Evolutionary conservation across 805 yeast genomes (phyloP).

Genomic region (Wickerhamomyces tratensis): DNA sequence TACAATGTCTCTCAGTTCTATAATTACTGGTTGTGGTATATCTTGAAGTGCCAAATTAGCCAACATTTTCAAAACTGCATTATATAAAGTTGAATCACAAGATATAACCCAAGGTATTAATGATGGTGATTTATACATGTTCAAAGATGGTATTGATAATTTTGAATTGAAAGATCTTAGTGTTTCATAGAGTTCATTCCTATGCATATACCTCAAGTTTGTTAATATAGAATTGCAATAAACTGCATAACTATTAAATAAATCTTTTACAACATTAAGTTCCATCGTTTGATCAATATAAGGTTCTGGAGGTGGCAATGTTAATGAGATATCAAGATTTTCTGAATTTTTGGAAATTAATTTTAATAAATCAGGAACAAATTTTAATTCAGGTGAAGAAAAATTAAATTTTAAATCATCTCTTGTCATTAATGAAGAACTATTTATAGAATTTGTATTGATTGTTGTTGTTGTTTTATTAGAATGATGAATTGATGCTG

Average conservation of each 20-base stretch:
- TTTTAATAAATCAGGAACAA: slow-evolving; percentile 12
- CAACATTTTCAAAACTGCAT: slow-evolving; percentile 44
- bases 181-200: slow-evolving; percentile 47
- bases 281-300: slow-evolving; percentile 38
- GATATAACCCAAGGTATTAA: slow-evolving; percentile 53
- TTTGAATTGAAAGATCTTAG: slow-evolving; percentile 43
- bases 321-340: slow-evolving; percentile 16
- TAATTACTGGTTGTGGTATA: slow-evolving; percentile 48
- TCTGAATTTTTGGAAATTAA: slow-evolving; percentile 8
- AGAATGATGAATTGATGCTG: not conserved
- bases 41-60: slow-evolving; percentile 48
- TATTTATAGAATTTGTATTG: too few relatives aligned
- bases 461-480: not conserved
- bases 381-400: slow-evolving; percentile 8
- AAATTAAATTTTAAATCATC: too few relatives aligned
- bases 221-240: slow-evolving; percentile 61
- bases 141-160: slow-evolving; percentile 54
- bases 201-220: slow-evolving; percentile 55
- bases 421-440: too few relatives aligned
- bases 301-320: slow-evolving; percentile 27
- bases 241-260: slow-evolving; percentile 51
- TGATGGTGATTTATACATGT: slow-evolving; percentile 39
- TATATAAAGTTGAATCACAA: slow-evolving; percentile 60
- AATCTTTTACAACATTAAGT: slow-evolving; percentile 48
- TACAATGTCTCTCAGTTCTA: slow-evolving; percentile 45